Evolutionary conservation across 108 stramenopile genomes (phyloP), one percentile per base, ranked within the genome.

Genomic region (Cyclostephanos tholiformis): DNA sequence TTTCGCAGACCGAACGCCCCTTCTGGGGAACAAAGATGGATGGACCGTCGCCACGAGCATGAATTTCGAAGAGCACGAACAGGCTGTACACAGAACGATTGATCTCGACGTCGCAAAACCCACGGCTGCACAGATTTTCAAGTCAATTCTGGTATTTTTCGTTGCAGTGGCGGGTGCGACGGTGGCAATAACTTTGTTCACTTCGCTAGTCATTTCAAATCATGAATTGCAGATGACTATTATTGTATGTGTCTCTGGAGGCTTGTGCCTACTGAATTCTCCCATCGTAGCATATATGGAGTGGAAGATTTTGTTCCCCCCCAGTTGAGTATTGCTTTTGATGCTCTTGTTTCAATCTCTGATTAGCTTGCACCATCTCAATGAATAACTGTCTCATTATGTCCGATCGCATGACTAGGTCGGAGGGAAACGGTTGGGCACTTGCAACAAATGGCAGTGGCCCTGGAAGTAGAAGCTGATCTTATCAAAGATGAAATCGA

Each of bases 241-340:
- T 41, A 68, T 70, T 55, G 69, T 63, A 19, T 69, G 64, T 41
- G 44, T 71, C 32, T 20, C 63, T 2, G 68, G 63, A 23, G 49
- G 71, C 25, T 32, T 78, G 43, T 78, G 77, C 61, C 52, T 71
- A 25, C 4, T 72, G 32, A 66, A 60, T 25, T 71, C 51, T 14
- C 57, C 65, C 2, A 44, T 72, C 4, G 77, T 78, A 19, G 27
- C 52, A 20, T 78, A 71, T 38, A 78, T 60, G 38, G 69, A 71
- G 25, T 71, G 38, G 43, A 78, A 50, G 61, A 51, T 78, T 29
- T 60, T 71, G 8, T 25, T 38, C 4, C 58, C 70, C 4, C 52
- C 64, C 6, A 30, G 70, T 69, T 67, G 35, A 67, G 35, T 67
- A 65, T 16, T 20, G 22, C 2, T 19, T 29, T 2, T 44, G 9